Evolutionary conservation across 768 basidiomycete species (phyloP).

Genomic region (Lactarius akahatsu): DNA sequence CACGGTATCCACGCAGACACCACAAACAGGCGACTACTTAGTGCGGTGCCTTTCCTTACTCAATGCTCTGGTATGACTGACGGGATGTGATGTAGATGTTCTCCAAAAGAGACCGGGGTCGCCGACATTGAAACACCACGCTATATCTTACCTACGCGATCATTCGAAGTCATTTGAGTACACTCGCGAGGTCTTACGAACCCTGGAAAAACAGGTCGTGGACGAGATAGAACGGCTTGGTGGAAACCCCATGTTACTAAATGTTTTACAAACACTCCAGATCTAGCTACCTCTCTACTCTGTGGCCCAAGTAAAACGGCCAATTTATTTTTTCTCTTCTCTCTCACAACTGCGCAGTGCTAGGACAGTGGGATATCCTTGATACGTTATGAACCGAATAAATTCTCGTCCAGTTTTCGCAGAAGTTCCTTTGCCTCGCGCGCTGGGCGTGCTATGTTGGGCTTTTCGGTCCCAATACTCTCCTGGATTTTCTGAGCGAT

Average conservation of each 20-base stretch:
- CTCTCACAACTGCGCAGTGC: neutral
- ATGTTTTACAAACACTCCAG: constrained; percentile 51
- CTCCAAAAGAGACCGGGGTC: constrained; percentile 86
- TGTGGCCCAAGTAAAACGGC: neutral
- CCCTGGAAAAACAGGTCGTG: constrained; percentile 64
- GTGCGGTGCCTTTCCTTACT: constrained; percentile 47
- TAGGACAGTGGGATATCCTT: neutral
- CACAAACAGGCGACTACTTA: constrained; percentile 78
- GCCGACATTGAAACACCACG: constrained; percentile 75
- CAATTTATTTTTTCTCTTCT: too few relatives aligned
- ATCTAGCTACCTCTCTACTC: constrained; percentile 2
- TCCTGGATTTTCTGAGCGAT: constrained; percentile 75
- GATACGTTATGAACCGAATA: constrained; percentile 23
- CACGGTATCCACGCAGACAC: constrained; percentile 82
- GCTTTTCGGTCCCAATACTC: constrained; percentile 64
- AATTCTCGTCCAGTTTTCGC: constrained; percentile 25
- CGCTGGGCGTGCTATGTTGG: constrained; percentile 73
- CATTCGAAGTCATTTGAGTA: constrained; percentile 87
- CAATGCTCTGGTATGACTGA: neutral
- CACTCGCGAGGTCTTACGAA: constrained; percentile 65
- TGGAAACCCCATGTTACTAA: constrained; percentile 66
- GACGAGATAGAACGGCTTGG: constrained; percentile 72
- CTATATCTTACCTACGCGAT: constrained; percentile 73
- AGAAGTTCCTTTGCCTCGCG: constrained; percentile 79
- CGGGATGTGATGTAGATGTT: constrained; percentile 54